Evolutionary conservation across 345 rosid species (phyloP).

Genomic region (Toxicodendron radicans): DNA sequence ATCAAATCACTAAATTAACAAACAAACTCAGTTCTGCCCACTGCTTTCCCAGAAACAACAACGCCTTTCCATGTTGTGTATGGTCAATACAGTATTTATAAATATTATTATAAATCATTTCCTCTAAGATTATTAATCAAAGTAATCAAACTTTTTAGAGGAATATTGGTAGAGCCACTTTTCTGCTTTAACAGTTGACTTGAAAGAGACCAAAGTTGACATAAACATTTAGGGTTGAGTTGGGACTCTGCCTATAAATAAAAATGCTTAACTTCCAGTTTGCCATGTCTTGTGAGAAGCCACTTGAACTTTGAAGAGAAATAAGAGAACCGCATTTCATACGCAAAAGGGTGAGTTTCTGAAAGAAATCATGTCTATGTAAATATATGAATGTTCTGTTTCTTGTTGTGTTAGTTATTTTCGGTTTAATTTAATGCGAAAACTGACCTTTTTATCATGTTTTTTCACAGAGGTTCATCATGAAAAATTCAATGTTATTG

Average conservation of each 20-base stretch:
- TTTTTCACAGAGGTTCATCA: constrained; percentile 22
- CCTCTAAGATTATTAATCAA: no score
- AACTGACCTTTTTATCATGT: background rate
- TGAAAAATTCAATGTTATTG: constrained; percentile 37
- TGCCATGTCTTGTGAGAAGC: background rate
- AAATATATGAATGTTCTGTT: background rate
- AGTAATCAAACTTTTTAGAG: background rate
- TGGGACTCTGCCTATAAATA: constrained; percentile 4
- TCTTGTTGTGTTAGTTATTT: background rate
- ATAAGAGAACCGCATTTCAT: background rate
- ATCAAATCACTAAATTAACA: constrained; percentile 3
- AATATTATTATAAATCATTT: background rate
- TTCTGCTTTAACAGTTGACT: background rate
- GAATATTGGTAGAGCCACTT: constrained; percentile 14
- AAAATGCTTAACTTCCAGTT: background rate
- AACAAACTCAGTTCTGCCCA: background rate
- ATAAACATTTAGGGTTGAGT: background rate
- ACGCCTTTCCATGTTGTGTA: constrained; percentile 30
- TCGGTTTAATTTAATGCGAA: background rate
- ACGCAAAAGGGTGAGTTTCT: background rate
- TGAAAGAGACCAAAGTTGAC: constrained; percentile 12
- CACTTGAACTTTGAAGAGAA: background rate
- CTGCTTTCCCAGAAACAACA: background rate
- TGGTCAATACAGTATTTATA: constrained; percentile 16
- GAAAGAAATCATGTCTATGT: background rate